Conservation (phyloP, 2,329 filamentous ascomycete species). For the Aureobasidium sp. region DNA sequence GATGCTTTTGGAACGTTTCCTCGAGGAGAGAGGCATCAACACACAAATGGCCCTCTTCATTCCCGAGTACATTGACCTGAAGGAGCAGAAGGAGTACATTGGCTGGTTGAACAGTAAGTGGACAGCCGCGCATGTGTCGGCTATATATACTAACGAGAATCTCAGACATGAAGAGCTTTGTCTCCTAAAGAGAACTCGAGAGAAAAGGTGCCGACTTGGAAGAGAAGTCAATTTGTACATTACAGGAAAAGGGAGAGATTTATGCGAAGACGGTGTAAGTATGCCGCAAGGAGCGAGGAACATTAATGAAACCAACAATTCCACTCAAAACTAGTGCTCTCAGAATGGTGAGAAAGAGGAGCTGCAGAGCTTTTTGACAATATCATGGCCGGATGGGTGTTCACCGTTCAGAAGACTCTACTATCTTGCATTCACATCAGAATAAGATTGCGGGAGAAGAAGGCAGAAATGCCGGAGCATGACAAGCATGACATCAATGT, state of each 20-base stretch:
- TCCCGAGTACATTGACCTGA: constrained; percentile 92
- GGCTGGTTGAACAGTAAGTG: constrained; percentile 67
- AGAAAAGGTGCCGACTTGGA: too few species aligned
- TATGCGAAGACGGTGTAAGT: not conserved
- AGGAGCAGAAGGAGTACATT: constrained; percentile 97
- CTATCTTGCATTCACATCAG: too few species aligned
- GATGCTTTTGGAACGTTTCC: constrained; percentile 81
- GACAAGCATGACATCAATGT: not conserved
- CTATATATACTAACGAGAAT: constrained; percentile 2
- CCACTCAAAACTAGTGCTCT: not conserved
- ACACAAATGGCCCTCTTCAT: constrained; percentile 80
- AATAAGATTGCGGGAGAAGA: not conserved
- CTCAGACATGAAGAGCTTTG: constrained; percentile 70
- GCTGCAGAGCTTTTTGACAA: too few species aligned
- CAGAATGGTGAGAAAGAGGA: not conserved
- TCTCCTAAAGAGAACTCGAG: constrained; percentile 43
- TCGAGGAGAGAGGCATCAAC: constrained; percentile 90
- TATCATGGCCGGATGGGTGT: too few species aligned
- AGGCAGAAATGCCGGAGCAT: not conserved
- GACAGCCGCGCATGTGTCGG: not conserved
- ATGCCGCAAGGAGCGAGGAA: not conserved
- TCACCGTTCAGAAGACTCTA: too few species aligned
- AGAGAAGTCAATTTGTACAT: not conserved
- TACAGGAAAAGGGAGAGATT: not conserved
- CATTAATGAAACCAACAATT: not conserved